Base-by-base conservation (phyloP, 2,329 filamentous ascomycete species). In the Sphaerulina vaccinii region DNA sequence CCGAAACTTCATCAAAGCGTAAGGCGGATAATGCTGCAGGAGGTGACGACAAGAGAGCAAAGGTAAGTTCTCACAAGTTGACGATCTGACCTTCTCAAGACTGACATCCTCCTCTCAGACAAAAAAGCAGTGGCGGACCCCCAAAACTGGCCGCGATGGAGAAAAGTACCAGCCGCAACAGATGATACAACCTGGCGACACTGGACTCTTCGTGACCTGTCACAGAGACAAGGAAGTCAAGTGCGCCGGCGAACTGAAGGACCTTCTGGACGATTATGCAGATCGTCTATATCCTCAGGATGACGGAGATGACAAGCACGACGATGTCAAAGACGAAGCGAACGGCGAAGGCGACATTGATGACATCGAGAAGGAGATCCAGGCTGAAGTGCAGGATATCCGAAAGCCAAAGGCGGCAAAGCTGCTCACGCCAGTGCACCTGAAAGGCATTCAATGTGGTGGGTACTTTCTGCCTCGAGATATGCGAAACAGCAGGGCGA, bases 121-220 rank as follows among this genome's bases (percentile, higher is more conserved):
- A 13, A 75, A 72, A 63, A 75, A 71, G 63, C 68, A 71, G 60
- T 75, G 74, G 74, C 68, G 66, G 16, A 67, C 68, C 54, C 71
- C 71, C 33, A 67, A 66, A 36, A 60, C 52, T 48, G 68, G 62
- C 56, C 62, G 67, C 13, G 48, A 58, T 36, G 56, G 60, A 40
- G 51, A 37, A 10, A 23, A 24, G 16, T 49, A 40, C 21, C 45
- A 49, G 11, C 64, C 59, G 22, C 60, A 62, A 27, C 53, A 70
- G 42, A 50, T 51, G 27, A 77, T 90, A 41, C 81, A 87, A 60
- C 75, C 85, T 4, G 86, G 87, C 4, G 86, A 90, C 63, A 75
- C 78, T 46, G 88, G 88, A 4, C 83, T 92, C 52, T 92, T 87
- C 86, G 84, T 85, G 22, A 90, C 87, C 0, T 91, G 86, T 66